Evolutionary conservation across 2,329 filamentous ascomycete species (phyloP).

Genomic region (Cytospora schulzeri): DNA sequence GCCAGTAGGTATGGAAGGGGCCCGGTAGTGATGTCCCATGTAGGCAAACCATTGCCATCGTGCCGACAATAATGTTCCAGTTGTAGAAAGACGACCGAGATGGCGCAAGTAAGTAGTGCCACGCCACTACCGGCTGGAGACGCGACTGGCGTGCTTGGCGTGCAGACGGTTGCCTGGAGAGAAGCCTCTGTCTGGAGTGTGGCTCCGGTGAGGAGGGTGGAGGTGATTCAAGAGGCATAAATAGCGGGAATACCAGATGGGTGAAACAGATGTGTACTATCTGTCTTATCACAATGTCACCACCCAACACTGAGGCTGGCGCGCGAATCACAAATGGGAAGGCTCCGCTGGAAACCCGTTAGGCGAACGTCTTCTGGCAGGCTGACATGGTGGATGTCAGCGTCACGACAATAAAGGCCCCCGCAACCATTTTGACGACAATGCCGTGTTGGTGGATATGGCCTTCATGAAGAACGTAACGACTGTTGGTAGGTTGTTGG

Average conservation of each 20-base stretch:
- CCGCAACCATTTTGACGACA: too few relatives aligned
- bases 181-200: neutral
- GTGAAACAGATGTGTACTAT: too few relatives aligned
- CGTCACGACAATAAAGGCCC: slow-evolving; percentile 12
- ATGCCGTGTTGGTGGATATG: too few relatives aligned
- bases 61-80: neutral
- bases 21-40: neutral
- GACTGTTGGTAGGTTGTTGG: too few relatives aligned
- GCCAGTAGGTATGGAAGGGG: neutral
- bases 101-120: neutral
- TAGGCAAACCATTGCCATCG: too few relatives aligned
- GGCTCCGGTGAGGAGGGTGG: neutral
- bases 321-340: slow-evolving; percentile 6
- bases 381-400: neutral
- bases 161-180: neutral
- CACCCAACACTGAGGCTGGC: too few relatives aligned
- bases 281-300: too few relatives aligned
- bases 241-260: too few relatives aligned
- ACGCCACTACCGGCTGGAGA: neutral
- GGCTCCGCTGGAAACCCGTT: slow-evolving; percentile 5
- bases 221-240: too few relatives aligned
- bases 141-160: neutral
- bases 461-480: too few relatives aligned
- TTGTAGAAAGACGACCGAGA: neutral
- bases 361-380: slow-evolving; percentile 9